Base-by-base conservation (phyloP, 805 yeast genomes). In the Kodamaea fukazawae region DNA sequence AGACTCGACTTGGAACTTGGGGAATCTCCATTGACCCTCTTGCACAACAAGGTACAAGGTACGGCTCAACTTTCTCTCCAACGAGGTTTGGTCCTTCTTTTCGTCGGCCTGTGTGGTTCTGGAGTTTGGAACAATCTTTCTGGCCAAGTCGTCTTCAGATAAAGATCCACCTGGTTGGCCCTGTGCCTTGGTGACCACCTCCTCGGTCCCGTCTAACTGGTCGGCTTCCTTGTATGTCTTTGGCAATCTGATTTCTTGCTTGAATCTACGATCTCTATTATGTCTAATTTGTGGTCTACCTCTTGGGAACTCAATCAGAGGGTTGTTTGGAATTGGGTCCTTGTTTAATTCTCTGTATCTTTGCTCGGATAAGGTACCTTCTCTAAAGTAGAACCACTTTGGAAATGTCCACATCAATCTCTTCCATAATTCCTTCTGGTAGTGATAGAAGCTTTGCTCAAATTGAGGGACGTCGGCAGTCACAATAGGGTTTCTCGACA, bases 321-420 rank as follows among this genome's bases (percentile, higher is more conserved):
- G 84, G 45, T 81, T 82, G 46, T 79, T 78, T 28, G 79, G 73
- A 3, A 81, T 77, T 6, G 96, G 95, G 40, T 82, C 81, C 43
- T 72, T 76, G 58, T 91, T 96, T 22, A 83, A 81, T 51, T 79
- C 78, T 38, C 81, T 65, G 63, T 79, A 91, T 51, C 78, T 78
- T 58, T 88, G 86, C 59, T 88, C 96, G 3, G 96, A 79, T 46
- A 93, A 70, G 1, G 97, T 83, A 46, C 98, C 98, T 53, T 78
- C 82, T 57, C 84, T 86, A 69, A 82, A 93, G 67, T 90, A 93
- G 58, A 80, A 90, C 77, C 88, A 88, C 51, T 83, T 81, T 4
- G 99, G 98, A 63, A 93, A 93, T 0, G 98, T 89, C 96, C 96
- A 89, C 96, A 90, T 89, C 50, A 93, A 72, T 53, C 98, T 76